A percentile compares a stretch with the other conserved stretches of the same genome.
These are phyloP conservation scores for Soucietia sequanensis DNA, from an alignment of 805 yeast genomes.

Conservation along the genomic window DNA sequence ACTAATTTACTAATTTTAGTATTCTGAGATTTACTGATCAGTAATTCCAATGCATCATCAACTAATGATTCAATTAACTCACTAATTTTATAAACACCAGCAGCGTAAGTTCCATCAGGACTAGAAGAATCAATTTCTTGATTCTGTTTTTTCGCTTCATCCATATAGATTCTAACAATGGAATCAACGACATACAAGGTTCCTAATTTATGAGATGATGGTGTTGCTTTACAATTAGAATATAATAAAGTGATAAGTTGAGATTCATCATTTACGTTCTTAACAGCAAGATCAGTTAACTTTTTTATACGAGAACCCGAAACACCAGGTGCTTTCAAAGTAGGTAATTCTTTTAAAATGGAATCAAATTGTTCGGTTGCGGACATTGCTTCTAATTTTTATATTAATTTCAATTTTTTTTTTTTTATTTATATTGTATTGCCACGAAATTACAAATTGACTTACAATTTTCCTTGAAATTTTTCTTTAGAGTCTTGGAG, in stretches of 20 bases:
- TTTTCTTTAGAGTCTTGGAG: too few relatives aligned
- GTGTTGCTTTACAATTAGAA: slow-evolving; percentile 68
- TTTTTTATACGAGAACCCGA: slow-evolving; percentile 93
- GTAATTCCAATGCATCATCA: slow-evolving; percentile 58
- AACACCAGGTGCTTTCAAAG: slow-evolving; percentile 83
- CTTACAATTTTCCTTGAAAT: too few relatives aligned
- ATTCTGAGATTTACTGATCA: slow-evolving; percentile 50
- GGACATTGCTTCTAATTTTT: slow-evolving; percentile 25
- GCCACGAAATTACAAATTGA: too few relatives aligned
- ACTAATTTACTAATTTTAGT: slow-evolving; percentile 80
- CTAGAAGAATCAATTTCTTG: slow-evolving; percentile 49
- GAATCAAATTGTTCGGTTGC: slow-evolving; percentile 47
- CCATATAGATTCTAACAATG: slow-evolving; percentile 80
- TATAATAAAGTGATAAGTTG: slow-evolving; percentile 57
- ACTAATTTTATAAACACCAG: slow-evolving; percentile 67
- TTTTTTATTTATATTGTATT: too few relatives aligned
- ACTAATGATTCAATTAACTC: slow-evolving; percentile 62
- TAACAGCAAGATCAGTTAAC: slow-evolving; percentile 73
- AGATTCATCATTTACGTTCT: slow-evolving; percentile 56
- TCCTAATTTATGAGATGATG: slow-evolving; percentile 84
- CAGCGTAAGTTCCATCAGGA: slow-evolving; percentile 69
- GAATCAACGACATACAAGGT: slow-evolving; percentile 90
- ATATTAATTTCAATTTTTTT: not conserved
- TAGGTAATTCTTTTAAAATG: slow-evolving; percentile 48
- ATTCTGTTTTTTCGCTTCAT: slow-evolving; percentile 60